Conservation (phyloP, 208 protist species). For the Leptomonas seymouri region DNA sequence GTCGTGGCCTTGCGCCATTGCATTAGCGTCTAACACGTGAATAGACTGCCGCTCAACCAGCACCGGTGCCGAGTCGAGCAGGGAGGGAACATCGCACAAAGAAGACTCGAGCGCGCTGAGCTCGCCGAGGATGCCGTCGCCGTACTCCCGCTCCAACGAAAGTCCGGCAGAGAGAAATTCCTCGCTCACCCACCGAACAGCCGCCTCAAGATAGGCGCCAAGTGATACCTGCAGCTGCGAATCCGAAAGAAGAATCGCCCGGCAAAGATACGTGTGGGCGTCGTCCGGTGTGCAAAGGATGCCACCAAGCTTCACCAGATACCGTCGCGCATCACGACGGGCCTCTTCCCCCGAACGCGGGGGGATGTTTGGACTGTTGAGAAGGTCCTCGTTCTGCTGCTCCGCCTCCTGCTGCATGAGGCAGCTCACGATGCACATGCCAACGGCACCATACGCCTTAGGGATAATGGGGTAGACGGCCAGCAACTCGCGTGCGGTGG, state of each 20-base stretch:
- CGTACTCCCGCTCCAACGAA: constrained; percentile 40
- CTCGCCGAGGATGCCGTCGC: constrained; percentile 25
- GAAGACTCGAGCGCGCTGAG: constrained; percentile 26
- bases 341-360: constrained; percentile 33
- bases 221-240: constrained; percentile 38
- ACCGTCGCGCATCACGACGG: constrained; percentile 35
- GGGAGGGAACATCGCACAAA: constrained; percentile 10
- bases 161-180: constrained; percentile 44
- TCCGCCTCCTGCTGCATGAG: constrained; percentile 38
- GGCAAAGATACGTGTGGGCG: constrained; percentile 49
- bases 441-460: constrained; percentile 48
- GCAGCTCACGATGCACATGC: constrained; percentile 55
- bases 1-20: background rate
- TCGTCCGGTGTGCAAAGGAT: constrained; percentile 49
- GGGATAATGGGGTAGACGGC: constrained; percentile 52
- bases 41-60: constrained; percentile 15
- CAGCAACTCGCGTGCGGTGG: constrained; percentile 41
- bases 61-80: constrained; percentile 23
- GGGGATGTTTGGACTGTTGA: constrained; percentile 7
- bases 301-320: constrained; percentile 41
- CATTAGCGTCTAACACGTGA: constrained; percentile 24
- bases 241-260: constrained; percentile 38
- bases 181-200: constrained; percentile 43
- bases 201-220: constrained; percentile 41
- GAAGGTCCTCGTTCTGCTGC: constrained; percentile 10